These are phyloP conservation scores for Gyrodon lividus DNA, from an alignment of 768 basidiomycete genomes.

Conservation along the genomic window DNA sequence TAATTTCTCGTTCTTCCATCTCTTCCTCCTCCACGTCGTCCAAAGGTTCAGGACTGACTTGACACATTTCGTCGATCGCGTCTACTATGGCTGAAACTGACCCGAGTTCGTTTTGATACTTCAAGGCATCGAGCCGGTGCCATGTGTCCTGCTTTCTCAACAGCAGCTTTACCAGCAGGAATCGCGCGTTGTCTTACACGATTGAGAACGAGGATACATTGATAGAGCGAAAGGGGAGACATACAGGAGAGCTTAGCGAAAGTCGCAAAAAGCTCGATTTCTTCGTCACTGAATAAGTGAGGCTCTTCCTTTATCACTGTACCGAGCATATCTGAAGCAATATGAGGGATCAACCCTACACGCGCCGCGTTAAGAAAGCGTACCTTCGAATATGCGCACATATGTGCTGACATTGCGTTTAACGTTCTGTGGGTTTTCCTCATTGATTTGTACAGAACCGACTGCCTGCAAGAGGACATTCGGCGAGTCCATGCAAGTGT, in stretches of 20 bases:
- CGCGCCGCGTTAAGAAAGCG: neutral
- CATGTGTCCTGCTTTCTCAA: slow-evolving; percentile 58
- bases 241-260: slow-evolving; percentile 51
- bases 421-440: slow-evolving; percentile 1
- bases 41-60: slow-evolving; percentile 2
- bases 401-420: slow-evolving; percentile 23
- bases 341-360: neutral
- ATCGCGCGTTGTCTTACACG: slow-evolving; percentile 50
- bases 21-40: slow-evolving; percentile 14
- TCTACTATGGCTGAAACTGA: slow-evolving; percentile 32
- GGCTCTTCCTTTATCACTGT: slow-evolving; percentile 50
- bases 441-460: slow-evolving; percentile 1
- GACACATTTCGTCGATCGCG: slow-evolving; percentile 48
- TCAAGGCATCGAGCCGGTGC: slow-evolving; percentile 47
- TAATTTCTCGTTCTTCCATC: slow-evolving; percentile 28
- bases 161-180: slow-evolving; percentile 62
- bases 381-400: slow-evolving; percentile 33
- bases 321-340: slow-evolving; percentile 51
- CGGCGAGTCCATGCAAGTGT: neutral
- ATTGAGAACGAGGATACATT: slow-evolving; percentile 8
- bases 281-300: slow-evolving; percentile 50
- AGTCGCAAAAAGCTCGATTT: slow-evolving; percentile 42
- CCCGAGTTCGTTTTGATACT: slow-evolving; percentile 44
- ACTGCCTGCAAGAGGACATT: slow-evolving; percentile 6
- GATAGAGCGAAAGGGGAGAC: slow-evolving; percentile 21